Evolutionary conservation across 768 basidiomycete genomes (phyloP).

Genomic region (Mycena filopes): DNA sequence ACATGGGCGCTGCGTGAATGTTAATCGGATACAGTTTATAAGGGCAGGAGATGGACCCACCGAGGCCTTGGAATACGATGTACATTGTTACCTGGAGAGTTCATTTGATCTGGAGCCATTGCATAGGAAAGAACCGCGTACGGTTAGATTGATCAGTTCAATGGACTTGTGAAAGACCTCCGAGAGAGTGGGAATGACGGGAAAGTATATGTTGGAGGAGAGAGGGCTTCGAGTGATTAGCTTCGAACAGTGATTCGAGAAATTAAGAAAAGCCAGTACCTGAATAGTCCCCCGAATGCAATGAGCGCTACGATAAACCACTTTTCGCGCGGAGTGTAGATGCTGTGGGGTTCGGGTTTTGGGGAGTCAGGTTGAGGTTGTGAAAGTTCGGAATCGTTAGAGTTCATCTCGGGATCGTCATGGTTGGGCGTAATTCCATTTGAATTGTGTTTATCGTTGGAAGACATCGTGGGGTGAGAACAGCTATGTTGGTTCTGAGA

Average conservation of each 20-base stretch:
- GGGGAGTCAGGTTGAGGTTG: no score
- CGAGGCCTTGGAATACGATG: conserved; percentile 73
- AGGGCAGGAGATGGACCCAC: conserved; percentile 48
- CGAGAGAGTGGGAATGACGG: conserved; percentile 78
- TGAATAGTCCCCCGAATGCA: conserved; percentile 71
- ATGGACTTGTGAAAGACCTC: conserved; percentile 69
- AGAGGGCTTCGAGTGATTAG: conserved; percentile 66
- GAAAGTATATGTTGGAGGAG: conserved; percentile 83
- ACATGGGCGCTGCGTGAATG: conserved; percentile 63
- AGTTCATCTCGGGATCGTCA: no score
- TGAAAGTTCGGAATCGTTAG: no score
- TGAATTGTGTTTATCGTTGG: no score
- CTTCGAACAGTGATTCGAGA: not conserved
- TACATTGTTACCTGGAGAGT: conserved; percentile 71
- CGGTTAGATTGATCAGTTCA: conserved; percentile 83
- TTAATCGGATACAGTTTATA: not conserved
- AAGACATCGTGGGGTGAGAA: no score
- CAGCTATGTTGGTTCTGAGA: no score
- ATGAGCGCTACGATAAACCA: conserved; percentile 73
- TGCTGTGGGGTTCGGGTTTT: conserved; percentile 42
- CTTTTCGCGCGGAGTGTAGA: conserved; percentile 68
- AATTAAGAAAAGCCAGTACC: conserved; percentile 47
- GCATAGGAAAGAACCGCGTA: conserved; percentile 45
- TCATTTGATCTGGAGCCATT: not conserved
- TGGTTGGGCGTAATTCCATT: no score